A percentile compares a stretch with the other conserved stretches of the same genome.
Conservation (phyloP, 768 basidiomycete species). For the Leucocoprinus leucothites region DNA sequence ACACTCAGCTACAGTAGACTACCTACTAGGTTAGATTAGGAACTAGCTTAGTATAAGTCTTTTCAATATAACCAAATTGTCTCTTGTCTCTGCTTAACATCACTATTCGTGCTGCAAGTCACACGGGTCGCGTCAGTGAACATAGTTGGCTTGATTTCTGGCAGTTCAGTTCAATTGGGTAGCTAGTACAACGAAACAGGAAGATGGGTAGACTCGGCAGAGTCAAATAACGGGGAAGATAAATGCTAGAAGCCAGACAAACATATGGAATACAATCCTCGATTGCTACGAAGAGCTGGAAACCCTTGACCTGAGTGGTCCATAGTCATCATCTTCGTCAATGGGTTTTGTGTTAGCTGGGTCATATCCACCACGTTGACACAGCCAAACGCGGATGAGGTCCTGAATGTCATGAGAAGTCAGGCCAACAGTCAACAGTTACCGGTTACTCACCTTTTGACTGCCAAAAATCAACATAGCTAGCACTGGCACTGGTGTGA, state of each 20-base stretch:
- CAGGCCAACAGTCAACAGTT: background rate
- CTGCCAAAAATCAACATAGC: slow-evolving; percentile 23
- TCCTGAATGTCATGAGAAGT: background rate
- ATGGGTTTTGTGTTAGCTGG: background rate
- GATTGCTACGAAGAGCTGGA: no score
- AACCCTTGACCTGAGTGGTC: background rate
- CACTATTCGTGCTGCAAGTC: no score
- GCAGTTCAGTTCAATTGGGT: no score
- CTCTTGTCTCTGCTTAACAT: no score
- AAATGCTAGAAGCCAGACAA: no score
- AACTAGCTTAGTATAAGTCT: background rate
- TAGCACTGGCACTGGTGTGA: slow-evolving; percentile 21
- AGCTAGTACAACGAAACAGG: no score
- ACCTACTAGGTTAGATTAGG: background rate
- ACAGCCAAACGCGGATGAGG: slow-evolving; percentile 3
- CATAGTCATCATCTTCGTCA: background rate
- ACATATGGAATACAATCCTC: no score
- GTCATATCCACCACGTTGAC: background rate
- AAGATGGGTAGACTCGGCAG: no score
- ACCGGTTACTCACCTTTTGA: slow-evolving; percentile 17
- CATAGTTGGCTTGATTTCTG: no score
- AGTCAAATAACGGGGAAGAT: no score
- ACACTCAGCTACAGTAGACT: slow-evolving; percentile 7
- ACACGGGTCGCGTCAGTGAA: no score
- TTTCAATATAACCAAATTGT: no score